Base-by-base conservation (phyloP, 352 stramenopile genomes). In the Pythium brachiatum region DNA sequence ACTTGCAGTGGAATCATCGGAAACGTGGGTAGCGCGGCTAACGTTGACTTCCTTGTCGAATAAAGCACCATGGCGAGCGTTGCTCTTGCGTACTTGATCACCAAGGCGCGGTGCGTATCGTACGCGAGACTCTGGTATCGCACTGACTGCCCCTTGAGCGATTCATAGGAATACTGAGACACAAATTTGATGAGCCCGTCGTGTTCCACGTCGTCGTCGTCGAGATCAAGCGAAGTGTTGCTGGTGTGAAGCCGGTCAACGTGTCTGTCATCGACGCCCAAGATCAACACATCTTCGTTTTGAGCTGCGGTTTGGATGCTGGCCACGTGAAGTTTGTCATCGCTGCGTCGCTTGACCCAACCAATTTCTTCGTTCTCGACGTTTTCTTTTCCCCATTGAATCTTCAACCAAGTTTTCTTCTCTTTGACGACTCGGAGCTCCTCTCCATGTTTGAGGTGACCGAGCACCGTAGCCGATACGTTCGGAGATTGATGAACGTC, bases 151-250 rank as follows among this genome's bases (percentile, higher is more conserved):
- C 75, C 78, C 58, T 90, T 89, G 7, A 92, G 60, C 8, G 69
- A 68, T 44, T 94, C 84, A 54, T 79, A 76, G 0, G 69, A 74
- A 52, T 86, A 94, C 43, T 88, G 79, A 3, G 80, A 92, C 25
- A 74, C 76, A 53, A 91, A 90, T 27, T 50, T 70, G n/a, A 73
- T 65, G 25, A 92, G 48, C 3, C 58, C 61, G n/a, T 82, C 76
- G 38, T 85, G 67, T 34, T 90, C 79, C 2, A 69, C 55, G 39
- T 92, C 89, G 53, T 63, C 77, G 41, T 86, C 72, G 34, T 89
- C 76, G 57, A 94, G 83, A 44, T 87, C 68, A 7, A 88, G 59
- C 7, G 41, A 48, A 36, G 23, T 27, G 68, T 70, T 0, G 70
- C 32, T 26, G 1, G 2, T 51, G 73, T 53, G 83, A 59, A 20